Percentiles rank a stretch among this genome's conserved stretches.
phyloP scores from a whole-genome alignment of 2,329 filamentous ascomycete genomes.

The Trichothecium roseum region DNA sequence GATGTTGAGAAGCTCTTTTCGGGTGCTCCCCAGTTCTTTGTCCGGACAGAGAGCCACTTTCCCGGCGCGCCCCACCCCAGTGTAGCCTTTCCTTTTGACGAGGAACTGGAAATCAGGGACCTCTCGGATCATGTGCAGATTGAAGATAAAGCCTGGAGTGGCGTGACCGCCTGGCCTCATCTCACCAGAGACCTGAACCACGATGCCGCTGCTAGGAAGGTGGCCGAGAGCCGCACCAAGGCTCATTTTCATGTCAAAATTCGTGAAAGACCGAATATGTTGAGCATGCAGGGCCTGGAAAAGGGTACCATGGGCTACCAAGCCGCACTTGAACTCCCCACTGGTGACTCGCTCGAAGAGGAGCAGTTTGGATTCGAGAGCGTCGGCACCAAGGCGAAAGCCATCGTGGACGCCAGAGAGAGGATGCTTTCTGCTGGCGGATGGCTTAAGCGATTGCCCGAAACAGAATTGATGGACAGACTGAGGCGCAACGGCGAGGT shows the following conservation, averaged over 20 bases:
- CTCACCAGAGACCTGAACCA: constrained; percentile 41
- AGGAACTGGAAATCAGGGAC: constrained; percentile 49
- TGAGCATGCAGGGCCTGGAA: constrained; percentile 61
- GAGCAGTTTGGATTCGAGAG: constrained; percentile 50
- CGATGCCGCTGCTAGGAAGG: constrained; percentile 30
- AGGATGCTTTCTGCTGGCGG: constrained; percentile 42
- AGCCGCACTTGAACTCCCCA: constrained; percentile 54
- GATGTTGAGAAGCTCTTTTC: constrained; percentile 64
- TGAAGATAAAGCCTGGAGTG: constrained; percentile 52
- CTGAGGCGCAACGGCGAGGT: constrained; percentile 45
- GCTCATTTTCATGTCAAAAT: constrained; percentile 50
- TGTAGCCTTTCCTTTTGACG: constrained; percentile 59
- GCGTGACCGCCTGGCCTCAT: constrained; percentile 52
- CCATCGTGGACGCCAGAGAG: constrained; percentile 47
- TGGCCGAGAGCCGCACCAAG: constrained; percentile 32
- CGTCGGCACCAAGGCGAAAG: constrained; percentile 41
- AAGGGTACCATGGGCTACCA: constrained; percentile 61
- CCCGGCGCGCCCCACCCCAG: constrained; percentile 50
- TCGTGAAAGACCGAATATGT: constrained; percentile 58
- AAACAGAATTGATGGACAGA: constrained; percentile 47
- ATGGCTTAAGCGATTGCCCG: constrained; percentile 44
- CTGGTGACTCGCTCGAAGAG: constrained; percentile 54
- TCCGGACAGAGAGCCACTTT: constrained; percentile 47
- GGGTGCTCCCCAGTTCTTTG: constrained; percentile 64
- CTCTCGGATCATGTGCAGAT: constrained; percentile 55